Evolutionary conservation across 2,329 filamentous ascomycete species (phyloP).

Genomic region (Tothia fuscella): DNA sequence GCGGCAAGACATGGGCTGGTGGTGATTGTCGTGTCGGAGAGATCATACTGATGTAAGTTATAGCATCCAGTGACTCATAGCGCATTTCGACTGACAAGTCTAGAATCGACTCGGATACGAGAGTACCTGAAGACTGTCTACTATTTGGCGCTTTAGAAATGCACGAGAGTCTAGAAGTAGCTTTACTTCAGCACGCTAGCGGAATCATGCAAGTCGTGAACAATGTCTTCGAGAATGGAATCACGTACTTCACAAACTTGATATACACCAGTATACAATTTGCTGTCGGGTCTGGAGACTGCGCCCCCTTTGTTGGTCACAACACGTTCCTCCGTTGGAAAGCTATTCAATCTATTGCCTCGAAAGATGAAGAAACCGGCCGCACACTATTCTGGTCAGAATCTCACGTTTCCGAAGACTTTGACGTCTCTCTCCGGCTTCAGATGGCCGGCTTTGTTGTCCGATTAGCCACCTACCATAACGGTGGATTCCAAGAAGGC

Average conservation of each 20-base stretch:
- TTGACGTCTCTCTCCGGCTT: constrained; percentile 13
- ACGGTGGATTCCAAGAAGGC: constrained; percentile 13
- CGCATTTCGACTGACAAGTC: no score
- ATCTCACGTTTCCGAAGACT: constrained; percentile 13
- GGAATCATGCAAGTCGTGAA: constrained; percentile 13
- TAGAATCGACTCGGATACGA: constrained; percentile 21
- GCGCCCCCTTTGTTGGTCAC: constrained; percentile 13
- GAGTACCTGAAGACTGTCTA: constrained; percentile 13
- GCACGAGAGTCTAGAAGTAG: constrained; percentile 13
- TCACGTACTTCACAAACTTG: constrained; percentile 15
- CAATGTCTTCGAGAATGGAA: constrained; percentile 13
- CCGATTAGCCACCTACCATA: constrained; percentile 12
- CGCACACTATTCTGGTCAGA: constrained; percentile 13
- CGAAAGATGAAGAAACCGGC: constrained; percentile 5
- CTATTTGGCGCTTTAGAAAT: constrained; percentile 12
- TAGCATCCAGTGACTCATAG: no score
- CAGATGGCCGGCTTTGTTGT: constrained; percentile 13
- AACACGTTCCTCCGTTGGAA: constrained; percentile 12
- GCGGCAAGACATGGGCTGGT: constrained; percentile 52
- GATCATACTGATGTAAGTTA: constrained; percentile 57
- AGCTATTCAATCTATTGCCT: constrained; percentile 4
- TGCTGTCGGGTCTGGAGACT: constrained; percentile 12
- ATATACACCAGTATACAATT: constrained; percentile 13
- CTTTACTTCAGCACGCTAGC: constrained; percentile 12
- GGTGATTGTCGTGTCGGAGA: constrained; percentile 66